Base-by-base conservation (phyloP, 2,329 filamentous ascomycete species). In the Aspergillus proliferans region DNA sequence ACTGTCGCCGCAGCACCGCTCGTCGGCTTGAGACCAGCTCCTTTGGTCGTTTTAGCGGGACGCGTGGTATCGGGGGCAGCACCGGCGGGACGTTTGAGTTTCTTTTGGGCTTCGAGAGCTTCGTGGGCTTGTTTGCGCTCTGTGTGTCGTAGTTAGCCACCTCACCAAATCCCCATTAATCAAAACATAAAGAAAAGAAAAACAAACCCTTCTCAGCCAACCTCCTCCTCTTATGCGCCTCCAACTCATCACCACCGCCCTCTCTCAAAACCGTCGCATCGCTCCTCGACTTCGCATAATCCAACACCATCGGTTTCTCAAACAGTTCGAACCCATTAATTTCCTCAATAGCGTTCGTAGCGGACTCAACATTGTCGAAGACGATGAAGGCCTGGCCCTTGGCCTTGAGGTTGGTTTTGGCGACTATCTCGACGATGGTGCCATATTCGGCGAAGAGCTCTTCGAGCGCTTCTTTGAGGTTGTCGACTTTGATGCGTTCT, bases 351-450 rank as follows among this genome's bases (percentile, higher is more conserved):
- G 93, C 92, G 54, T 83, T 80, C 46, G 80, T 76, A 3, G 91
- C 91, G n/a, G 84, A 82, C 48, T 90, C 86, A n/a, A 85, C 75
- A 52, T 77, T 80, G 60, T 94, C 89, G 67, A 90, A 97, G 42
- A 97, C 90, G 45, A 98, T 74, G 66, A 98, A 98, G 0, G 93
- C 93, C 72, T 98, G 93, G 10, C 93, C 93, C 68, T 94, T 96
- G 40, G 89, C 88, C 67, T 88, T 91, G 26, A 97, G 71, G 68
- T 94, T 96, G 55, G 82, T 88, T 75, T 95, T 95, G 41, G 88
- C 88, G 51, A 95, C 81, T 46, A 95, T 82, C 54, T 95, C 90
- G 59, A 95, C 73, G 52, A 95, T 82, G 49, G 77, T 84, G 55
- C 93, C 93, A 70, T 93, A 96, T 69, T 95, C 88, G 54, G 84